Base-by-base conservation (phyloP, 305 asterid genomes). In the Fraxinus angustifolia region DNA sequence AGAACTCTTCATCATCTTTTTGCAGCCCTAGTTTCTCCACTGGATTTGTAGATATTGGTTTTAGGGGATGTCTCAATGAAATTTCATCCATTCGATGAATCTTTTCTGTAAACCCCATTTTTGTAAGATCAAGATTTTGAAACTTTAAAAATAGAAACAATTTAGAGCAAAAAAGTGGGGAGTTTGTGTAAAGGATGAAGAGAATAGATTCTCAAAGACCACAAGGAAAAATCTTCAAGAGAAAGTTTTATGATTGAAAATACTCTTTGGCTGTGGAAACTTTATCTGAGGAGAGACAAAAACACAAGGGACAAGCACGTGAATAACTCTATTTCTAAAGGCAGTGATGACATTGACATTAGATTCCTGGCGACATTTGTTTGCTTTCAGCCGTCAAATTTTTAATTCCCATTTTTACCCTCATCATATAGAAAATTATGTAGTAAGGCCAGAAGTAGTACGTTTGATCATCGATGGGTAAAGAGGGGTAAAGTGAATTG, bases 191-290 rank as follows among this genome's bases (percentile, higher is more conserved):
- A 40, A 40, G 50, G 50, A 40, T 40, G 50, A 79, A 84, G 78
- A 85, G 94, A 92, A 90, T 89, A 56, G 85, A 90, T 92, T 88
- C 91, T 85, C 73, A 83, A 82, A 68, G 77, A 81, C 86, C 80
- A 79, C 88, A 65, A 65, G 79, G 81, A 81, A 79, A 10, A 87
- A 77, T 75, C 83, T 84, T 72, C 84, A 81, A 50, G 85, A 73
- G 80, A 83, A 87, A 88, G 87, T 76, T 4, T 68, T 12, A 40
- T 26, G 78, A 78, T 79, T 74, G 53, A 72, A 72, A 75, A 38
- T 79, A 74, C 56, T 73, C 76, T 79, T 76, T 82, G 77, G 75
- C n/a, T 36, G 8, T 12, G 78, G 36, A 31, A 19, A 14, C 42
- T 86, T 86, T 80, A 58, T 82, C 65, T 72, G 75, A 74, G 79